Conservation (phyloP, 305 asterid genomes). For the Nicotiana rustica region DNA sequence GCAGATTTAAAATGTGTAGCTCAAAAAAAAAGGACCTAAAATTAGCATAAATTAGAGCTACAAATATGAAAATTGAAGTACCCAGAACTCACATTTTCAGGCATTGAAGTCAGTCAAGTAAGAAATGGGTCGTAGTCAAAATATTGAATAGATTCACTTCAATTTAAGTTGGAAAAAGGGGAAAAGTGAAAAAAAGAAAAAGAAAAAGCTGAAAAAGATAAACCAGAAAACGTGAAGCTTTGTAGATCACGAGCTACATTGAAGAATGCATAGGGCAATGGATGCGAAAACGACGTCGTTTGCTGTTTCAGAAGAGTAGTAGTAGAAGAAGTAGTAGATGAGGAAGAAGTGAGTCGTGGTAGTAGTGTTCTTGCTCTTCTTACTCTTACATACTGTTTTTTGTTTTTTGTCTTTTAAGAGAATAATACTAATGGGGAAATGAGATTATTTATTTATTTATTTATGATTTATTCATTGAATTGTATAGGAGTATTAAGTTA, state of each 20-base stretch:
- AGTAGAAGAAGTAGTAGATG: conserved; percentile 13
- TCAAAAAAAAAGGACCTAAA: conserved; percentile 24
- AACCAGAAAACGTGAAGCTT: conserved; percentile 40
- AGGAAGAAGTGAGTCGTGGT: conserved; percentile 21
- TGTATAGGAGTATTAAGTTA: background rate
- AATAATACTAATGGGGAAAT: conserved; percentile 5
- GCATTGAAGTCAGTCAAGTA: conserved; percentile 8
- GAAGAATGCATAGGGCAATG: conserved; percentile 33
- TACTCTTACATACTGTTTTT: conserved; percentile 28
- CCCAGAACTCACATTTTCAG: conserved; percentile 24
- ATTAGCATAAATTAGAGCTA: background rate
- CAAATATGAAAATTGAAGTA: conserved; percentile 27
- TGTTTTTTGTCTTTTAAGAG: background rate
- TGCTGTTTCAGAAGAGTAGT: background rate
- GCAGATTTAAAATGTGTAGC: conserved; percentile 31
- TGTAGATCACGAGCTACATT: conserved; percentile 37
- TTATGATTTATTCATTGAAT: background rate
- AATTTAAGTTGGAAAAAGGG: background rate
- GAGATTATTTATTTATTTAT: background rate
- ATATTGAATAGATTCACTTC: background rate
- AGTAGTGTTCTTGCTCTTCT: conserved; percentile 30
- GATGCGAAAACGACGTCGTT: conserved; percentile 30
- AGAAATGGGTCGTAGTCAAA: background rate
- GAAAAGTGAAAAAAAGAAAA: conserved; percentile 4
- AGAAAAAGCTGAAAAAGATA: background rate